Evolutionary conservation across 2,329 filamentous ascomycete genomes (phyloP).

Genomic region (Zalaria sp.): DNA sequence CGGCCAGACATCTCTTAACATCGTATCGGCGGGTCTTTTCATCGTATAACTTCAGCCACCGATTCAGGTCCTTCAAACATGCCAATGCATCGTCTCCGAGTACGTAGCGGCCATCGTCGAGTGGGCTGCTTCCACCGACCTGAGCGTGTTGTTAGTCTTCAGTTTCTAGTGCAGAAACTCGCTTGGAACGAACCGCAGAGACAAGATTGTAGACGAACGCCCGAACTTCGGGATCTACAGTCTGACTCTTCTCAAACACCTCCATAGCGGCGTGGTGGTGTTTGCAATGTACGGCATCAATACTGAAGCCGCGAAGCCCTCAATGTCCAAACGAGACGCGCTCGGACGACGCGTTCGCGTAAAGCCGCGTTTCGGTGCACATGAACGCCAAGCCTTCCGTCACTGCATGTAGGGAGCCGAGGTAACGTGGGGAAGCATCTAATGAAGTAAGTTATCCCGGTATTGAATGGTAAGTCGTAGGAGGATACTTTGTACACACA

Average conservation of each 20-base stretch:
- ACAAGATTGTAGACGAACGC: slow-evolving; percentile 89
- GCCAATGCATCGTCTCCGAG: slow-evolving; percentile 88
- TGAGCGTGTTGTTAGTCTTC: slow-evolving; percentile 23
- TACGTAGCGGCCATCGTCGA: slow-evolving; percentile 69
- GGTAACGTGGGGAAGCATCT: too few relatives aligned
- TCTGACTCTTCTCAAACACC: slow-evolving; percentile 15
- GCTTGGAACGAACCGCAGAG: slow-evolving; percentile 51
- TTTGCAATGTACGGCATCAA: too few relatives aligned
- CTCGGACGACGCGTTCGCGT: not conserved
- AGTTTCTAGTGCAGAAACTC: slow-evolving; percentile 13
- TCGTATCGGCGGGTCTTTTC: slow-evolving; percentile 89
- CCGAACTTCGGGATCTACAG: slow-evolving; percentile 79
- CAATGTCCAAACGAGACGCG: not conserved
- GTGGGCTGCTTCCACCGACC: slow-evolving; percentile 72
- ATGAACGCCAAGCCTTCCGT: too few relatives aligned
- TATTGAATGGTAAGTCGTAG: too few relatives aligned
- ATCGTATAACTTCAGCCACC: slow-evolving; percentile 91
- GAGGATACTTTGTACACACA: too few relatives aligned
- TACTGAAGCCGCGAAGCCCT: too few relatives aligned
- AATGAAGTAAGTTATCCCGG: too few relatives aligned
- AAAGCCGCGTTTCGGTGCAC: not conserved
- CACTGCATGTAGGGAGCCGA: too few relatives aligned
- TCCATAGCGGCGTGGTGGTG: slow-evolving; percentile 10
- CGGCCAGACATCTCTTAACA: slow-evolving; percentile 80
- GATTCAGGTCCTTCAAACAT: slow-evolving; percentile 81